phyloP scores from a whole-genome alignment of 805 yeast species.

The Priceomyces fermenticarens region DNA sequence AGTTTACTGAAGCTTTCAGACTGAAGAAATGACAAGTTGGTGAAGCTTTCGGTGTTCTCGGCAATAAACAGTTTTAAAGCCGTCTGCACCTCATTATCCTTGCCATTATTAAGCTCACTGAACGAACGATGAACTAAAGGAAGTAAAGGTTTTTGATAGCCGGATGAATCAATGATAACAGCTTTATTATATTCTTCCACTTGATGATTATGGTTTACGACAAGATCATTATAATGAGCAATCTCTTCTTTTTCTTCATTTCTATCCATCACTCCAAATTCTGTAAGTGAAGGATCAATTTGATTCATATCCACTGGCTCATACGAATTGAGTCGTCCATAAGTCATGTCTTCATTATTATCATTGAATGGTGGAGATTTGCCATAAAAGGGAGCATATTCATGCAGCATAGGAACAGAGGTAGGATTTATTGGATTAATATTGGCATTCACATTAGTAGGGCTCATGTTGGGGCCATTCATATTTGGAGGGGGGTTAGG shows the following conservation, averaged over 20 bases:
- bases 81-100: constrained; percentile 6
- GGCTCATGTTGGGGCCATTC: no score
- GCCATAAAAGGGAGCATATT: no score
- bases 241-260: constrained; percentile 7
- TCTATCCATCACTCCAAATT: not conserved
- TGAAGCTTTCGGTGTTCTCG: constrained; percentile 8
- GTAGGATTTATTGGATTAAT: no score
- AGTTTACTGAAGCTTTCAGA: constrained; percentile 8
- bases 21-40: constrained; percentile 8
- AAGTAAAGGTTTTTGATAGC: constrained; percentile 4
- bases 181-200: constrained; percentile 12
- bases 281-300: constrained; percentile 8
- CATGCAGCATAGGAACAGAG: no score
- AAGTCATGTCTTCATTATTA: no score
- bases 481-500: no score
- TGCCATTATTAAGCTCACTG: not conserved
- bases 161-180: constrained; percentile 2
- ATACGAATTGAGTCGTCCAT: not conserved
- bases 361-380: no score
- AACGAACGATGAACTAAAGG: constrained; percentile 2
- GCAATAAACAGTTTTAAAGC: constrained; percentile 9
- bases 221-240: constrained; percentile 10
- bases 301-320: constrained; percentile 3
- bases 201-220: constrained; percentile 9
- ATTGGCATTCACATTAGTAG: no score